phyloP scores from a whole-genome alignment of 2,329 filamentous ascomycete species.

The Epichloe sp. region DNA sequence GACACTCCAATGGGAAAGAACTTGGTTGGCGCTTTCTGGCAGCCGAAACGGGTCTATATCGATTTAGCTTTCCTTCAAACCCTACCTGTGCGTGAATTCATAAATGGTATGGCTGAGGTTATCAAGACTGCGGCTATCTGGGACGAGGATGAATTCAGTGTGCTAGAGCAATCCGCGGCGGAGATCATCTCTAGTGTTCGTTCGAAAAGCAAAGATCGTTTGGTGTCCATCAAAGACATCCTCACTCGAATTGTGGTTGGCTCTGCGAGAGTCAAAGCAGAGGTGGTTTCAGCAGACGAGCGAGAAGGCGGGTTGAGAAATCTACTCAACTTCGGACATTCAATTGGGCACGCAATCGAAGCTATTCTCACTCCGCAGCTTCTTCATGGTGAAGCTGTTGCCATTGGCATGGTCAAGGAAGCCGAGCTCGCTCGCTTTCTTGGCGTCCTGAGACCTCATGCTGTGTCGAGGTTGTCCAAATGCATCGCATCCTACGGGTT shows the following conservation, averaged over 20 bases:
- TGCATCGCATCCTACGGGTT: slow-evolving; percentile 91
- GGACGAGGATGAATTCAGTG: slow-evolving; percentile 74
- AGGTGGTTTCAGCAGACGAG: slow-evolving; percentile 89
- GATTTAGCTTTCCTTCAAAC: slow-evolving; percentile 87
- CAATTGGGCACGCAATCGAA: slow-evolving; percentile 93
- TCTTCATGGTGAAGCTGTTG: slow-evolving; percentile 88
- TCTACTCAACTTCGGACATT: slow-evolving; percentile 93
- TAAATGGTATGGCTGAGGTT: slow-evolving; percentile 98
- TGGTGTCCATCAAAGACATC: slow-evolving; percentile 56
- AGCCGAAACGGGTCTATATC: slow-evolving; percentile 86
- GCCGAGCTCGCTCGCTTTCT: slow-evolving; percentile 85
- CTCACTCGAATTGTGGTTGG: slow-evolving; percentile 73
- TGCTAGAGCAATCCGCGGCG: slow-evolving; percentile 70
- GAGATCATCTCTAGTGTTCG: slow-evolving; percentile 45
- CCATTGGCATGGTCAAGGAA: slow-evolving; percentile 97
- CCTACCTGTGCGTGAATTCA: slow-evolving; percentile 79
- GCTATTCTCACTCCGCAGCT: slow-evolving; percentile 91
- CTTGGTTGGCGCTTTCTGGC: slow-evolving; percentile 90
- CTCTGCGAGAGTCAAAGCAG: slow-evolving; percentile 85
- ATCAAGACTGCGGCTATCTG: slow-evolving; percentile 97
- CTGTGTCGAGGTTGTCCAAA: slow-evolving; percentile 79
- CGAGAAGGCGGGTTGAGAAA: slow-evolving; percentile 89
- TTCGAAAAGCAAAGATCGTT: slow-evolving; percentile 34
- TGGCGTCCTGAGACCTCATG: slow-evolving; percentile 71
- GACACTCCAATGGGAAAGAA: slow-evolving; percentile 96